Conservation (phyloP, 2,329 filamentous ascomycete species). For the Dactylella cylindrospora region DNA sequence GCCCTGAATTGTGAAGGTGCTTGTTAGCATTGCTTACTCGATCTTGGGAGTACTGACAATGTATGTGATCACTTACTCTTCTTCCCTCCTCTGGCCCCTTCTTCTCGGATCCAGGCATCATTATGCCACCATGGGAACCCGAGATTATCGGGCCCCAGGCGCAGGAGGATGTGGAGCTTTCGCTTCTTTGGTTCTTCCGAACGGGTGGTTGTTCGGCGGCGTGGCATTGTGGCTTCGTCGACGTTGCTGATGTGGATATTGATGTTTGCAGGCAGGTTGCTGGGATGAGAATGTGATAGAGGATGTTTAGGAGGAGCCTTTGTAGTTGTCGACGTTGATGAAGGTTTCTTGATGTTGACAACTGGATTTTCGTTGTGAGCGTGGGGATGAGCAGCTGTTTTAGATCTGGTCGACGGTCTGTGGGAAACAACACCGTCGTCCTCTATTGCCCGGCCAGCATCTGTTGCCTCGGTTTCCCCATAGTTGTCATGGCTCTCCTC, state of each 20-base stretch:
- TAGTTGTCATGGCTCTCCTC: background rate
- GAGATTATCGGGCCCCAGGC: conserved; percentile 35
- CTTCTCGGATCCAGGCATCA: conserved; percentile 17
- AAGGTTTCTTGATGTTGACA: no score
- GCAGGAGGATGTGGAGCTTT: conserved; percentile 20
- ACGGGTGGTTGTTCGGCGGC: background rate
- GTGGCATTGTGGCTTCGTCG: no score
- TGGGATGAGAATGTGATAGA: no score
- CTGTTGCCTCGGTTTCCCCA: no score
- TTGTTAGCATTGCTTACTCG: background rate
- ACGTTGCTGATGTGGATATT: background rate
- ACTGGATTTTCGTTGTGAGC: no score
- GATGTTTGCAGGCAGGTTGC: conserved; percentile 1
- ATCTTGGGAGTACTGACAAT: background rate
- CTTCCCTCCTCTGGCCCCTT: conserved; percentile 2
- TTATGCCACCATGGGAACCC: conserved; percentile 40
- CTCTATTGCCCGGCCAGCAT: background rate
- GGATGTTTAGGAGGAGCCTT: no score
- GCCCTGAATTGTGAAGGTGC: background rate
- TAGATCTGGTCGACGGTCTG: no score
- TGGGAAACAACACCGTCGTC: no score
- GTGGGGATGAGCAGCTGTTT: no score
- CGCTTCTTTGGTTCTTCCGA: background rate
- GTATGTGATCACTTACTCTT: conserved; percentile 11
- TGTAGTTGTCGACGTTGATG: no score